Percentiles rank a stretch among this genome's conserved stretches.
phyloP scores from a whole-genome alignment of 139 green algal species.

The Chloropicon primus region DNA sequence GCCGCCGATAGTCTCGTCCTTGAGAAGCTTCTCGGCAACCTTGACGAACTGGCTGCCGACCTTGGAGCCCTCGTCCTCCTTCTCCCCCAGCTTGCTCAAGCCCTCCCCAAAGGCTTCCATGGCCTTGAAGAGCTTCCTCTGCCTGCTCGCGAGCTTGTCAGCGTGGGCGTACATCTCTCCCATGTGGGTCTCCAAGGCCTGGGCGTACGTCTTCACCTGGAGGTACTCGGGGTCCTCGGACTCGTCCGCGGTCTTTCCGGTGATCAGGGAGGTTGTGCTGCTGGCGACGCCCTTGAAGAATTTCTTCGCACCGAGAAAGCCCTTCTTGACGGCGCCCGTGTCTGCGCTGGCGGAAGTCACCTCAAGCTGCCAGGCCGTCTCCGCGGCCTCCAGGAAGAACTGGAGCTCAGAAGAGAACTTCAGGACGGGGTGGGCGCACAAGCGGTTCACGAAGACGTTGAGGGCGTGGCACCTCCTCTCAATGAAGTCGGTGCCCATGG shows the following conservation, averaged over 20 bases:
- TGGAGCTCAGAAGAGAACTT: conserved; percentile 1
- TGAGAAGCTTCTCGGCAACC: not conserved
- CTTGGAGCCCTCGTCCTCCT: not conserved
- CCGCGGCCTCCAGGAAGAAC: conserved; percentile 2
- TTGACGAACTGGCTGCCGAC: not conserved
- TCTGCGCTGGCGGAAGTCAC: not conserved
- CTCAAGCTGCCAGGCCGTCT: not conserved
- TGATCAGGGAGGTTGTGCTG: not conserved
- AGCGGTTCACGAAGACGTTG: not conserved
- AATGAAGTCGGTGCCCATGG: not conserved
- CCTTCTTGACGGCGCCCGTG: not conserved
- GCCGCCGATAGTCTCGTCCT: not conserved
- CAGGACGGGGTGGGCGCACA: not conserved
- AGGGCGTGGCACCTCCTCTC: not conserved
- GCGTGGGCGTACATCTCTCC: not conserved
- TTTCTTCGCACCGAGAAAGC: not conserved
- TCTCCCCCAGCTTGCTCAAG: not conserved
- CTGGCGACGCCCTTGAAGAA: not conserved
- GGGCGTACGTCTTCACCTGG: not conserved
- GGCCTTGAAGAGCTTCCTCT: not conserved
- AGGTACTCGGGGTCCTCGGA: not conserved
- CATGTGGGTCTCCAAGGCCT: not conserved
- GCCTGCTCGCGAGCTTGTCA: not conserved
- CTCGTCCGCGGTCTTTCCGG: not conserved
- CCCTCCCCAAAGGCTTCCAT: not conserved